A percentile compares a stretch with the other conserved stretches of the same genome.
Conservation (phyloP, 2,329 filamentous ascomycete species). For the Phoma sp. region DNA sequence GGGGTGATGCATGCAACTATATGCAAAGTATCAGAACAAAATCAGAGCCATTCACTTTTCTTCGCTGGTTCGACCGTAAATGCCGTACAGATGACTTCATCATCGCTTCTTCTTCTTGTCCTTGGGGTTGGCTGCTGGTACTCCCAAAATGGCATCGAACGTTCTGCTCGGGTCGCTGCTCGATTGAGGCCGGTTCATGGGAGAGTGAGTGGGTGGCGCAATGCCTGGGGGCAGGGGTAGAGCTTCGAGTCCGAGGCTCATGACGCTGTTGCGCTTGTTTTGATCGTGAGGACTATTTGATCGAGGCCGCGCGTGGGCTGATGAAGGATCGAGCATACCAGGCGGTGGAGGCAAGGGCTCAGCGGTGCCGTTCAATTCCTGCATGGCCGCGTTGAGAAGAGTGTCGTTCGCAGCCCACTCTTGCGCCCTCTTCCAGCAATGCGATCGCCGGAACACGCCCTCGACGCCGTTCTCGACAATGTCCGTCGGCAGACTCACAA, state of each 20-base stretch:
- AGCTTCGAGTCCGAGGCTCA: conserved; percentile 56
- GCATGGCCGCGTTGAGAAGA: conserved; percentile 43
- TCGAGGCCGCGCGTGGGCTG: conserved; percentile 24
- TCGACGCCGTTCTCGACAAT: conserved; percentile 71
- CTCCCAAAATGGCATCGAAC: conserved; percentile 56
- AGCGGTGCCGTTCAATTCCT: conserved; percentile 40
- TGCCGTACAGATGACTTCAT: conserved; percentile 1
- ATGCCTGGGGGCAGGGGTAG: conserved; percentile 54
- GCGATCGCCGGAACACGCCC: conserved; percentile 70
- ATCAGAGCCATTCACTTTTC: conserved; percentile 1
- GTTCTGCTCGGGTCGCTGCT: conserved; percentile 53
- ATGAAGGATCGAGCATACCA: conserved; percentile 32
- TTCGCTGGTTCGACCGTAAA: conserved; percentile 3
- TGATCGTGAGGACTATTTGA: conserved; percentile 35
- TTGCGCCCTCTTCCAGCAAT: conserved; percentile 71
- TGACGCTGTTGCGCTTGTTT: conserved; percentile 51
- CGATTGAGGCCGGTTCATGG: conserved; percentile 35
- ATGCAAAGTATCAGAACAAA: background rate
- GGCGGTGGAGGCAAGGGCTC: conserved; percentile 43
- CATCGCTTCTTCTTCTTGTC: conserved; percentile 41
- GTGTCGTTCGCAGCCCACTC: conserved; percentile 60
- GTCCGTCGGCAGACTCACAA: conserved; percentile 68
- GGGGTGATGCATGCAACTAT: conserved; percentile 2
- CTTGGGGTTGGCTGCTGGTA: conserved; percentile 30
- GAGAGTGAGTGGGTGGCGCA: conserved; percentile 41